Evolutionary conservation across 2,329 filamentous ascomycete genomes (phyloP), one percentile per base, ranked within the genome.

Genomic region (Aspergillus sp.): DNA sequence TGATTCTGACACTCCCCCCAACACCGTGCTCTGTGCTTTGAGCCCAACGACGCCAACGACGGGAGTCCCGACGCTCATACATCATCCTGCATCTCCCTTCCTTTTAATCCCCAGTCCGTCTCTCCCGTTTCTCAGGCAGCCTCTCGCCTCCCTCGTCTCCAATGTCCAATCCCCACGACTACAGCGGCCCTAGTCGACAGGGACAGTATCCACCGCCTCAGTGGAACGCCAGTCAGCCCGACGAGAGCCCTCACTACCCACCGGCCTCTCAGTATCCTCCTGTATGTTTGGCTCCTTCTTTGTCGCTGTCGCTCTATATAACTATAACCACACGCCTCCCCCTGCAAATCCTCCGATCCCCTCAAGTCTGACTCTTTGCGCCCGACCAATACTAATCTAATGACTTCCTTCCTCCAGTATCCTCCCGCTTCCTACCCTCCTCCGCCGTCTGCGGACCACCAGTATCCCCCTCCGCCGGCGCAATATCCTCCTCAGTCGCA

Each of bases 141-240:
- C 61, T 58, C 54, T 59, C 58, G 59, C 59, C 58, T 58, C 58
- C 49, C 57, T 63, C 54, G 51, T 60, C 64, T 64, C 72, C 67
- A 75, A 77, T 77, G 74, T 76, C 74, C 68, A 70, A 78, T 65
- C 72, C 75, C 61, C 68, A 72, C 68, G 69, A 73, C 61, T 68
- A 59, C 61, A 62, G 66, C 69, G 78, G 80, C 68, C 73, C 76
- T 59, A 73, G 71, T 68, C 76, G 75, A 60, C 76, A 73, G 70
- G 76, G 75, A 68, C 77, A 78, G 68, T 77, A 79, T 73, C 74
- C 75, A 68, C 73, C 73, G 57, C 72, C 72, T 56, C 73, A 73
- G 61, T 77, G 75, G 75, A 71, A 70, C 69, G 63, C 68, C 64
- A 68, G 66, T 66, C 74, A 73, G 66, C 66, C 70, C 61, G 72